Percentiles rank a stretch among this genome's conserved stretches.
Evolutionary conservation across 1,284 basidiomycete species (phyloP).

Genomic region (Sanghuangporus weigelae): DNA sequence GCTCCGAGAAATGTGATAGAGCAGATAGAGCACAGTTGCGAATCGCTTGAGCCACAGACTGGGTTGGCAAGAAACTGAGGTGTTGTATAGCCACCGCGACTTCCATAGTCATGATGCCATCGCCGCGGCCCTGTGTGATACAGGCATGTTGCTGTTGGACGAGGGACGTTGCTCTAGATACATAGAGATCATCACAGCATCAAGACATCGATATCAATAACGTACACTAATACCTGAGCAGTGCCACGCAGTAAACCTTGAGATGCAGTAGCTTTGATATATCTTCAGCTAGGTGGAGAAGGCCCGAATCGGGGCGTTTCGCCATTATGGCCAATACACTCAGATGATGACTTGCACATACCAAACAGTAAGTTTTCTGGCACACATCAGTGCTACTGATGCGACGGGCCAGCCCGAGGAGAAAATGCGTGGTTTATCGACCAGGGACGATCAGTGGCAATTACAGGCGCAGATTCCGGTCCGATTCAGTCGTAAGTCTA

Average conservation of each 20-base stretch:
- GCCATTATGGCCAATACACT: neutral
- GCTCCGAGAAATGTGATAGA: no score
- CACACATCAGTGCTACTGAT: neutral
- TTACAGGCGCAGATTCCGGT: neutral
- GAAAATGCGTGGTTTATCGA: neutral
- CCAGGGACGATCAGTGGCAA: neutral
- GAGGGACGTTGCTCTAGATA: neutral
- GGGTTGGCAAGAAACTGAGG: neutral
- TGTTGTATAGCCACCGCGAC: neutral
- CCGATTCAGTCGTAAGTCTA: neutral
- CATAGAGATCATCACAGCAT: neutral
- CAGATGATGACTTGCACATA: neutral
- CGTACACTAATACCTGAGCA: neutral
- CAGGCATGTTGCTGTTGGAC: neutral
- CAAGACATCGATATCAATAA: neutral
- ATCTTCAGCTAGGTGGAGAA: neutral
- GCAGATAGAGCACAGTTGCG: neutral
- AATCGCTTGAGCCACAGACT: neutral
- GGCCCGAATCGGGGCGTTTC: neutral
- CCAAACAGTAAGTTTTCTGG: neutral
- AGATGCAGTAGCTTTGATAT: neutral
- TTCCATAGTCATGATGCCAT: neutral
- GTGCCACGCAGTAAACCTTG: neutral
- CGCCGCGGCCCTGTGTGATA: neutral
- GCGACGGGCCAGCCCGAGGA: neutral